These are phyloP conservation scores for Syzygium grande DNA, from an alignment of 345 rosid species.

Conservation along the genomic window DNA sequence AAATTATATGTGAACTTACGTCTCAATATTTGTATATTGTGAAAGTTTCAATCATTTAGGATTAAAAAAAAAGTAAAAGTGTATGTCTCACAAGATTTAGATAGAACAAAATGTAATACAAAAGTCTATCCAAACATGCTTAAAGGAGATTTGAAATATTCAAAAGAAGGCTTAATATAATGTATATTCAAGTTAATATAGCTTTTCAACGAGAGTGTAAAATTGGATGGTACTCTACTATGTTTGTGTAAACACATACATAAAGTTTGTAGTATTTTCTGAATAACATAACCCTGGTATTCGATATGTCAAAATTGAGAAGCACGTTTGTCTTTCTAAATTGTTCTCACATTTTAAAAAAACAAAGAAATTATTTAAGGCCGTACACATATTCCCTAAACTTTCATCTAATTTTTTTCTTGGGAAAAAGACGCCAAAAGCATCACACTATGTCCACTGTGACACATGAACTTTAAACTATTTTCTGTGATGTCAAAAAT, in stretches of 20 bases:
- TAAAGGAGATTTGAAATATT: not conserved
- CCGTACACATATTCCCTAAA: not conserved
- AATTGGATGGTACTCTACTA: not conserved
- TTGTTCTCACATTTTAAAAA: not conserved
- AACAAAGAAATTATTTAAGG: not conserved
- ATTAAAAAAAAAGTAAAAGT: not conserved
- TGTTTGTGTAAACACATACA: not conserved
- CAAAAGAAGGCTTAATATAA: not conserved
- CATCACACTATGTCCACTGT: no score
- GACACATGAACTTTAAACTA: no score
- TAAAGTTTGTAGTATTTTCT: not conserved
- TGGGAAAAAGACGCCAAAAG: no score
- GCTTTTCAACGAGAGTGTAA: not conserved
- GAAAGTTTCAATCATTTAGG: not conserved
- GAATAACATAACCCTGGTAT: not conserved
- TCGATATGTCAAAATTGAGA: not conserved
- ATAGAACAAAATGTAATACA: no score
- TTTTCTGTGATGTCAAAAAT: no score
- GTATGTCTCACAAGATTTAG: not conserved
- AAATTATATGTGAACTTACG: no score
- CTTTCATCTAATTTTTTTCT: not conserved
- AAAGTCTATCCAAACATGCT: not conserved
- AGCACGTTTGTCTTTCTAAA: not conserved
- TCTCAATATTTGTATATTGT: no score
- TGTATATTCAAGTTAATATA: not conserved